phyloP scores from a whole-genome alignment of 1,139 yeast genomes.

The Diutina sp. region DNA sequence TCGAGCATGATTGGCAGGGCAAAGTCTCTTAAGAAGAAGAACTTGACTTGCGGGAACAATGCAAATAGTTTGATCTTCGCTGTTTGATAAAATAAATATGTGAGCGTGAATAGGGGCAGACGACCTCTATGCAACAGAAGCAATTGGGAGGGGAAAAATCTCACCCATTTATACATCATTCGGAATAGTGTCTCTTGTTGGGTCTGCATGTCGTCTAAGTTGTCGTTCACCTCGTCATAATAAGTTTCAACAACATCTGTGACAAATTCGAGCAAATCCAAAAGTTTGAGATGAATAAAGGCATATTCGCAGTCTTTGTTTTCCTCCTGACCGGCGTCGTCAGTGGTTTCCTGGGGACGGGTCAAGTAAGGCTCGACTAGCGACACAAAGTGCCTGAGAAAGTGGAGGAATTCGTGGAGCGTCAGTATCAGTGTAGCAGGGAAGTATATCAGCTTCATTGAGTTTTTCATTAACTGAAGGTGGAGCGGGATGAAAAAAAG shows the following conservation, averaged over 20 bases:
- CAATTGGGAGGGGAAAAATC: constrained; percentile 21
- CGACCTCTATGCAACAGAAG: constrained; percentile 11
- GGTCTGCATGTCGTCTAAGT: constrained; percentile 14
- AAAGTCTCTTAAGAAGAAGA: constrained; percentile 28
- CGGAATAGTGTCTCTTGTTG: constrained; percentile 25
- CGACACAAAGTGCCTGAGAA: neutral
- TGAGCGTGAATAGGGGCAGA: constrained; percentile 20
- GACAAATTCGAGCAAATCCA: constrained; percentile 12
- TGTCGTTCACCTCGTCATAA: constrained; percentile 16
- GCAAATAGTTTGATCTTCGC: constrained; percentile 25
- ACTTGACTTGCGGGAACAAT: constrained; percentile 28
- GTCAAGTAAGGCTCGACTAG: neutral
- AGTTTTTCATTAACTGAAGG: constrained; percentile 24
- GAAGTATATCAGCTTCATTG: constrained; percentile 22
- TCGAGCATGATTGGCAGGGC: constrained; percentile 32
- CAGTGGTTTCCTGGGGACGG: neutral
- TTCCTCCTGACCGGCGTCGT: too few relatives aligned
- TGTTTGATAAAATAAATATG: constrained; percentile 22
- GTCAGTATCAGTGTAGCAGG: constrained; percentile 11
- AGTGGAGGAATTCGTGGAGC: neutral
- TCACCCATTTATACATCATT: constrained; percentile 27
- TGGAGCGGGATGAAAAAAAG: constrained; percentile 17
- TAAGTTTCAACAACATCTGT: constrained; percentile 15
- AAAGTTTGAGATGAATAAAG: neutral
- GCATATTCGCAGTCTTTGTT: neutral